Evolutionary conservation across 495 filamentous ascomycete genomes (phyloP).

Genomic region (Amphirosellinia nigrospora): DNA sequence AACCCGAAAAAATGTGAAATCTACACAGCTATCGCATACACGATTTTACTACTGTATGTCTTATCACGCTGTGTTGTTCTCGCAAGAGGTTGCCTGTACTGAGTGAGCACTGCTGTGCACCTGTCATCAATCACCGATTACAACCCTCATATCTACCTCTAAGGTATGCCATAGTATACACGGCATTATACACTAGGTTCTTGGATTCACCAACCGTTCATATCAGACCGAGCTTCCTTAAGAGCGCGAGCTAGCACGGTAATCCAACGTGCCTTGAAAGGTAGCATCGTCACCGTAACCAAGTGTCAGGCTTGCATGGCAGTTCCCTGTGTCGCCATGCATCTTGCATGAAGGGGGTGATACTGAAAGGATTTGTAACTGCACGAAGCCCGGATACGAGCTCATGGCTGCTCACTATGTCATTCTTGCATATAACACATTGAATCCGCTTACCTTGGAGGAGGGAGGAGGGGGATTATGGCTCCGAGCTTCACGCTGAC

Average conservation of each 20-base stretch:
- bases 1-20: constrained; percentile 1
- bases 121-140: background rate
- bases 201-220: background rate
- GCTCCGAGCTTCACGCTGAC: constrained; percentile 12
- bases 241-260: background rate
- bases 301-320: constrained; percentile 12
- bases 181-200: background rate
- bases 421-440: constrained; percentile 17
- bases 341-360: constrained; percentile 1
- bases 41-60: background rate
- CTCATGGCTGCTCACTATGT: constrained; percentile 4
- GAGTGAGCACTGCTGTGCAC: background rate
- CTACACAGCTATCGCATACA: background rate
- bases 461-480: background rate
- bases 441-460: constrained; percentile 5
- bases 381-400: constrained; percentile 16
- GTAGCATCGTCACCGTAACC: constrained; percentile 8
- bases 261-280: background rate
- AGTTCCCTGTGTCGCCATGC: constrained; percentile 1
- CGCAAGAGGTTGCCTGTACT: background rate
- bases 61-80: background rate
- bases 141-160: too few species aligned
- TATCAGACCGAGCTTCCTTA: constrained; percentile 10
- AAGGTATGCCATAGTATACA: background rate
- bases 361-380: background rate